Percentiles rank a stretch among this genome's conserved stretches.
These are phyloP conservation scores for Suhomyces bokatorum DNA, from an alignment of 1,139 yeast genomes.

Conservation along the genomic window DNA sequence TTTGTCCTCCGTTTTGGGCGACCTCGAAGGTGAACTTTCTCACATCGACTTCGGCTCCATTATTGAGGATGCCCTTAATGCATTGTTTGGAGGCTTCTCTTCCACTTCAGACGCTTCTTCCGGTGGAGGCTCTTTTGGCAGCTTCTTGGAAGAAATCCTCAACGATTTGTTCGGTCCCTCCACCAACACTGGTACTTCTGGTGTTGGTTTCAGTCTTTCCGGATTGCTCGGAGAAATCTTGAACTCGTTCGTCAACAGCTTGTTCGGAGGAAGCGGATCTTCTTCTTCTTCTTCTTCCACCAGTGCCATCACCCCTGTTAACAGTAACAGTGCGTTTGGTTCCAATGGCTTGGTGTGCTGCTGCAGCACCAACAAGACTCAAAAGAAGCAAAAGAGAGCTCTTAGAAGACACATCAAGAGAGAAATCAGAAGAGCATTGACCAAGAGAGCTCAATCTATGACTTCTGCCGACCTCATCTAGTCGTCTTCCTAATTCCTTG, in stretches of 20 bases:
- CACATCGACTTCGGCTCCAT: slow-evolving; percentile 10
- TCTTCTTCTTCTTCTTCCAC: slow-evolving; percentile 2
- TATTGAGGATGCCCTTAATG: slow-evolving; percentile 14
- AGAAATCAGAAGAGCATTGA: slow-evolving; percentile 20
- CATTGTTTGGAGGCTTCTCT: slow-evolving; percentile 20
- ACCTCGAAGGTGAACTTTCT: slow-evolving; percentile 8
- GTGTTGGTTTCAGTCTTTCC: slow-evolving; percentile 9
- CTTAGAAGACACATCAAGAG: slow-evolving; percentile 21
- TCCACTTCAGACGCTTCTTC: slow-evolving; percentile 11
- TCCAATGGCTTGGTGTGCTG: slow-evolving; percentile 20
- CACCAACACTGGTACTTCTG: slow-evolving; percentile 9
- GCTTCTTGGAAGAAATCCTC: slow-evolving; percentile 15
- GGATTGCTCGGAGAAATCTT: slow-evolving; percentile 13
- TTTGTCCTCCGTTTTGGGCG: slow-evolving; percentile 14
- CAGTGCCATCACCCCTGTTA: slow-evolving; percentile 11
- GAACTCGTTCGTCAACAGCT: slow-evolving; percentile 11
- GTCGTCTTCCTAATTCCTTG: slow-evolving; percentile 6
- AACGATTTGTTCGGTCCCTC: slow-evolving; percentile 18
- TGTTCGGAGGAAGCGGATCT: slow-evolving; percentile 12
- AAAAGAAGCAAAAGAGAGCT: slow-evolving; percentile 22
- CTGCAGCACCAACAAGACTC: slow-evolving; percentile 17
- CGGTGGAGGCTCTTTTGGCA: slow-evolving; percentile 12
- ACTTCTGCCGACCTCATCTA: slow-evolving; percentile 16
- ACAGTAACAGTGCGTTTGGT: slow-evolving; percentile 12
- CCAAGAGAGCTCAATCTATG: slow-evolving; percentile 17